Conservation (phyloP, 768 basidiomycete species). For the Leccinum incarnatum region DNA sequence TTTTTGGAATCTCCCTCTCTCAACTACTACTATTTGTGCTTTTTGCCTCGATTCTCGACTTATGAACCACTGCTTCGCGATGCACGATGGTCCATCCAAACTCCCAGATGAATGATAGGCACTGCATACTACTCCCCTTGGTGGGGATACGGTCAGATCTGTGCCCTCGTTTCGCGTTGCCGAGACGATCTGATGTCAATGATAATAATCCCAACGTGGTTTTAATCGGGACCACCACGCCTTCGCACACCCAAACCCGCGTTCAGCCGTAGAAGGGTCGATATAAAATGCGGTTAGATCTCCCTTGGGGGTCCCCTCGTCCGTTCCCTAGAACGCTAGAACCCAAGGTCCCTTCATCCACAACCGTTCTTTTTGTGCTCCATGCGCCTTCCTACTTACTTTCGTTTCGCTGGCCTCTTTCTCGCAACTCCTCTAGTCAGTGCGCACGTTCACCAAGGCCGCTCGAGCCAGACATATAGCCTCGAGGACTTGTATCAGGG, state of each 20-base stretch:
- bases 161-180: not conserved
- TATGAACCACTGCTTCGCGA: not conserved
- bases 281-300: conserved; percentile 7
- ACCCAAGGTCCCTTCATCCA: not conserved
- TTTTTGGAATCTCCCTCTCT: not conserved
- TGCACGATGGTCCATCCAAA: not conserved
- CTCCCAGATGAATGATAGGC: not conserved
- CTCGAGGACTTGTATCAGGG: conserved; percentile 41
- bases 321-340: not conserved
- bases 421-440: conserved; percentile 27
- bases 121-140: not conserved
- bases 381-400: conserved; percentile 19
- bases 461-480: conserved; percentile 28
- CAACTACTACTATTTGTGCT: not conserved
- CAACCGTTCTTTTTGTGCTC: not conserved
- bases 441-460: conserved; percentile 9
- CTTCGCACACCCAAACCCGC: not conserved
- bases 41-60: not conserved
- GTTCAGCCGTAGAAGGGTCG: not conserved
- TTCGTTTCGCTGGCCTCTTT: conserved; percentile 25
- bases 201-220: not conserved
- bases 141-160: not conserved
- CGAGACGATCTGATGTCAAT: not conserved
- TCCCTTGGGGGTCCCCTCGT: not conserved
- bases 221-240: not conserved